phyloP scores from a whole-genome alignment of 495 filamentous ascomycete species.

The Annulohypoxylon stygium region DNA sequence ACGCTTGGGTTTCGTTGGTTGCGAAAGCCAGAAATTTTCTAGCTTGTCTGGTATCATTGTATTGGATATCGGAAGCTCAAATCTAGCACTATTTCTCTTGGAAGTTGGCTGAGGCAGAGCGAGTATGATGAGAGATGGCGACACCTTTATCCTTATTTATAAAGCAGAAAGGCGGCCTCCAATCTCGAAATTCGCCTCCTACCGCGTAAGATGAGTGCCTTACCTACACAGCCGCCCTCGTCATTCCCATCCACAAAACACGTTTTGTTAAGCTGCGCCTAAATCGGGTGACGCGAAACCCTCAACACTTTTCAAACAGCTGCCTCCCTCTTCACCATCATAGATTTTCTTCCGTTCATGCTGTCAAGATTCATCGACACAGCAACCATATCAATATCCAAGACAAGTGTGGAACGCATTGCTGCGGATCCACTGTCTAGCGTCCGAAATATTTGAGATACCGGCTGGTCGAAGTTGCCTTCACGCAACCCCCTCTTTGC shows the following conservation, averaged over 20 bases:
- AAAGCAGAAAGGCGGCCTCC: constrained; percentile 32
- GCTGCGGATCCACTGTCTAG: constrained; percentile 21
- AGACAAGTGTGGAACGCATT: constrained; percentile 16
- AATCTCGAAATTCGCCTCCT: constrained; percentile 31
- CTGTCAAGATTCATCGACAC: background rate
- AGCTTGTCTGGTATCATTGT: constrained; percentile 14
- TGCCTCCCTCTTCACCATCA: constrained; percentile 8
- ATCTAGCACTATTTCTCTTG: constrained; percentile 7
- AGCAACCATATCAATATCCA: constrained; percentile 9
- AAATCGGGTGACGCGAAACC: constrained; percentile 16
- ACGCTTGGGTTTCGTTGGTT: constrained; percentile 17
- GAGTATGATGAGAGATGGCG: constrained; percentile 1
- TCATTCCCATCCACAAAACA: constrained; percentile 20
- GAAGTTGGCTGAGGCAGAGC: background rate
- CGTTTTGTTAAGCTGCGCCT: constrained; percentile 22
- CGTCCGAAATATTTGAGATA: constrained; percentile 12
- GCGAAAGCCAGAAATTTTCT: background rate
- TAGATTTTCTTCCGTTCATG: background rate
- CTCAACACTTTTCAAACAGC: constrained; percentile 17
- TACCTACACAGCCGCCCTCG: constrained; percentile 30
- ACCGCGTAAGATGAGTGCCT: constrained; percentile 2
- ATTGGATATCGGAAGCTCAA: constrained; percentile 14
- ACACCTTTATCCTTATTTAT: constrained; percentile 7
- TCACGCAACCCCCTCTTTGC: constrained; percentile 22
- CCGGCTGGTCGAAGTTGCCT: constrained; percentile 19